Evolutionary conservation across 805 yeast species (phyloP), one percentile per base, ranked within the genome.

Genomic region (Brettanomyces anomalus): DNA sequence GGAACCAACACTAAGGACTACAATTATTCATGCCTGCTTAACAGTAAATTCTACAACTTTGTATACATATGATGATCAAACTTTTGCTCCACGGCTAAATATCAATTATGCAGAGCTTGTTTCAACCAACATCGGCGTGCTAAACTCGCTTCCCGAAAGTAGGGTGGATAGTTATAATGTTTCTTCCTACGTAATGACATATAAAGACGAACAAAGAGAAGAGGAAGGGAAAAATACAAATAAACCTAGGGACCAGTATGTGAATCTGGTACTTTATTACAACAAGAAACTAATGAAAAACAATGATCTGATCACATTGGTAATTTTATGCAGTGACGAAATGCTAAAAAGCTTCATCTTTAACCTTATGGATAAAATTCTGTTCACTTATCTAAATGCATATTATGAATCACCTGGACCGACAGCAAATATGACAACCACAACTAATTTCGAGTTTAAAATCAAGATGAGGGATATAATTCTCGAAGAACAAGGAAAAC

Each of bases 381-480:
- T 73, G 55, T 73, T 66, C 39, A 74, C 72, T 41, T 79, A 72
- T 39, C 17, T 54, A 11, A 36, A 46, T 13, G 46, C 48, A 24
- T 56, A 55, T 41, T 52, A 57, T 40, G 46, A 46, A 4, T 17
- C 42, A 18, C 41, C 47, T 1, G 47, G 42, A 36, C 40, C 24
- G 6, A 41, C 49, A 24, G 44, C 44, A 18, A 43, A 45, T 48
- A 64, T 65, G 36, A 68, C 63, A 28, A 70, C 70, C 50, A 61
- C 63, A 43, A 57, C 45, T 35, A 51, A 47, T 19, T 56, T 54
- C 45, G 81, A 74, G 46, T 79, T 77, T 56, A 78, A 78, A 54
- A 61, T 72, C 26, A 67, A 64, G 49, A 70, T 79, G 71, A 74
- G 67, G 45, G 79, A 76, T 46, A 72, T 77, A 40, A 77, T 79